A percentile compares a stretch with the other conserved stretches of the same genome.
Evolutionary conservation across 495 filamentous ascomycete species (phyloP).

Genomic region (Penicillium waksmanii): DNA sequence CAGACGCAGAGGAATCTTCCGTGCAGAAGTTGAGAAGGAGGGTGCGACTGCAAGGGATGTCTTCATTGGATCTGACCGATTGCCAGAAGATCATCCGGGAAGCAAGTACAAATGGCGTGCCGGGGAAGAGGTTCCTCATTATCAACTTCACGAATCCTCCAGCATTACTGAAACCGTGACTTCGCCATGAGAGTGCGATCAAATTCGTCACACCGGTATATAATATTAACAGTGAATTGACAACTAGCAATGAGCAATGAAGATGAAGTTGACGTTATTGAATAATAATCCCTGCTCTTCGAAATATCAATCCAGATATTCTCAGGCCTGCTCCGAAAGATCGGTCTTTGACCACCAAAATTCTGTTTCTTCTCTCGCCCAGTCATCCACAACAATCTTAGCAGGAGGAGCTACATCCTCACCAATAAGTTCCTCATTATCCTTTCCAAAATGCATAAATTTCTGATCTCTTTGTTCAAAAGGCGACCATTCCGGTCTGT

Average conservation of each 20-base stretch:
- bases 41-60: constrained; percentile 57
- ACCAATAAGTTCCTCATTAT: constrained; percentile 58
- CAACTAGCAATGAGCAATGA: no score
- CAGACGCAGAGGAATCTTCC: constrained; percentile 51
- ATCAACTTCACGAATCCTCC: constrained; percentile 4
- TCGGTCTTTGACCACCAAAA: constrained; percentile 55
- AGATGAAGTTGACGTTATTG: no score
- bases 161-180: no score
- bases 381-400: constrained; percentile 39
- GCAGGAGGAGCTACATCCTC: constrained; percentile 45
- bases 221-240: no score
- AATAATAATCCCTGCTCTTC: no score
- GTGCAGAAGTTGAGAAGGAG: constrained; percentile 50
- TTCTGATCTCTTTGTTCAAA: constrained; percentile 9
- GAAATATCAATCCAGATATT: no score
- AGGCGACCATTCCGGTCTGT: constrained; percentile 34
- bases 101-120: constrained; percentile 37
- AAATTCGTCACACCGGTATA: no score
- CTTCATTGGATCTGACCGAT: constrained; percentile 38
- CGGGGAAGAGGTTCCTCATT: constrained; percentile 27
- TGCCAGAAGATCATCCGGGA: constrained; percentile 36
- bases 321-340: constrained; percentile 8
- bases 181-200: no score
- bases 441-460: constrained; percentile 59
- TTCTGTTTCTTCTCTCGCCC: constrained; percentile 48